These are phyloP conservation scores for Candolleomyces eurysporus DNA, from an alignment of 768 basidiomycete genomes.

Conservation along the genomic window DNA sequence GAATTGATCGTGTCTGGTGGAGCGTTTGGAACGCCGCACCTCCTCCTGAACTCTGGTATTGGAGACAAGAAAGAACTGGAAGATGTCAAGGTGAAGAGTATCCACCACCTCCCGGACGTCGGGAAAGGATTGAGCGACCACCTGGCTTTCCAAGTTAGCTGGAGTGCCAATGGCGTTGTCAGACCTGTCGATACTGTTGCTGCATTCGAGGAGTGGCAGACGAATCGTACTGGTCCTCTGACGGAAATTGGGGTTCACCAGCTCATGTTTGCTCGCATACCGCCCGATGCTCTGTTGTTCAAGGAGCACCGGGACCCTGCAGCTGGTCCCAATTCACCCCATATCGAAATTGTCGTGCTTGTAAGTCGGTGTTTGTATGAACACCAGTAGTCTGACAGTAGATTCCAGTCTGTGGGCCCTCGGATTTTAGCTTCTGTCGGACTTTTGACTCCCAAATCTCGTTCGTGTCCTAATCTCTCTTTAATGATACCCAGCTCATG, in stretches of 20 bases:
- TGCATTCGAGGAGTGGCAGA: slow-evolving; percentile 8
- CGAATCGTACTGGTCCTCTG: slow-evolving; percentile 20
- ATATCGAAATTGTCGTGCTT: slow-evolving; percentile 12
- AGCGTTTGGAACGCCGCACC: slow-evolving; percentile 28
- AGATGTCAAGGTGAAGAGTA: slow-evolving; percentile 15
- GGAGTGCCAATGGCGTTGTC: slow-evolving; percentile 20
- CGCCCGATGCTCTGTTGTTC: slow-evolving; percentile 5
- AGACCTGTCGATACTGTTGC: slow-evolving; percentile 4
- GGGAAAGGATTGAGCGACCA: slow-evolving; percentile 29
- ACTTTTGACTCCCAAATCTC: neutral
- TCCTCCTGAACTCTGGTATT: slow-evolving; percentile 31
- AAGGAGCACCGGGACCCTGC: slow-evolving; percentile 9
- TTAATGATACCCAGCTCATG: slow-evolving; percentile 7
- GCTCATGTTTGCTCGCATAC: slow-evolving; percentile 11
- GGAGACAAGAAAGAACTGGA: slow-evolving; percentile 19
- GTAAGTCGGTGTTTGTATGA: neutral
- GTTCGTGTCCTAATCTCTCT: neutral
- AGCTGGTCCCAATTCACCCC: slow-evolving; percentile 13
- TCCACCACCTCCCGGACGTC: slow-evolving; percentile 24
- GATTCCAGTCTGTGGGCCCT: neutral
- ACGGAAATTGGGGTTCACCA: slow-evolving; percentile 19
- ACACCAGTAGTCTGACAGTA: slow-evolving; percentile 10
- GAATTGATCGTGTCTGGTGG: slow-evolving; percentile 47
- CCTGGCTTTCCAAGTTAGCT: slow-evolving; percentile 20
- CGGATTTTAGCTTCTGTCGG: neutral